Base-by-base conservation (phyloP, 192 early-diverging fungal genomes). In the Rhizophlyctis rosea region DNA sequence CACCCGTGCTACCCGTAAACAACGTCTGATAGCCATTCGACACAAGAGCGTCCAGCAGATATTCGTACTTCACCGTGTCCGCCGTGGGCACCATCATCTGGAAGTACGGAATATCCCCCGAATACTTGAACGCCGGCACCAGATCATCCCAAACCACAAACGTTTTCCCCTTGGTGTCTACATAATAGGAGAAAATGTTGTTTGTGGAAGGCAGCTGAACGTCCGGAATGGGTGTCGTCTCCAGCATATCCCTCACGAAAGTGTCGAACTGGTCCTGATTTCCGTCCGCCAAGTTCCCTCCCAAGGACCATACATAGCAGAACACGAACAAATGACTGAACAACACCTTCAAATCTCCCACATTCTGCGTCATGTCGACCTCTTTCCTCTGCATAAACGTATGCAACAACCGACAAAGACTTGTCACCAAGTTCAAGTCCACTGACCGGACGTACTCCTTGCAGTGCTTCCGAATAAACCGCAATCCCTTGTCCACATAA, bases 51-150 rank as follows among this genome's bases (percentile, higher is more conserved):
- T 85, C 81, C n/a, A 82, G 62, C 44, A 85, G 57, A 51, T 76
- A 85, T 16, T 72, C 65, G 62, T 82, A 85, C 60, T 82, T 82
- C 14, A 85, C 68, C 4, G 83, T 85, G 65, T 85, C 83, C 27
- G 69, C 36, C 1, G 83, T 85, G 1, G 78, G 83, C 34, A 85
- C 83, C 57, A 82, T 85, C 80, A 85, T 85, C 67, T 85, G 74
- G 59, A 85, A 85, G 62, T 84, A 85, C 16, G 83, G 83, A 0
- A 79, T 67, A 1, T 80, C 80, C 4, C 54, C 24, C 9, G 71
- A 65, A 59, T 85, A 85, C 44, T 74, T 79, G 65, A 85, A 85
- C 1, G 58, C 49, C 2, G 83, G 78, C 5, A 82, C 80, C 33
- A 79, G 60, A 31, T 85, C 81, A 34, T 85, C 83, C 83, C 83